Base-by-base conservation (phyloP, 2,329 filamentous ascomycete species). In the Knoxdaviesia capensis region DNA sequence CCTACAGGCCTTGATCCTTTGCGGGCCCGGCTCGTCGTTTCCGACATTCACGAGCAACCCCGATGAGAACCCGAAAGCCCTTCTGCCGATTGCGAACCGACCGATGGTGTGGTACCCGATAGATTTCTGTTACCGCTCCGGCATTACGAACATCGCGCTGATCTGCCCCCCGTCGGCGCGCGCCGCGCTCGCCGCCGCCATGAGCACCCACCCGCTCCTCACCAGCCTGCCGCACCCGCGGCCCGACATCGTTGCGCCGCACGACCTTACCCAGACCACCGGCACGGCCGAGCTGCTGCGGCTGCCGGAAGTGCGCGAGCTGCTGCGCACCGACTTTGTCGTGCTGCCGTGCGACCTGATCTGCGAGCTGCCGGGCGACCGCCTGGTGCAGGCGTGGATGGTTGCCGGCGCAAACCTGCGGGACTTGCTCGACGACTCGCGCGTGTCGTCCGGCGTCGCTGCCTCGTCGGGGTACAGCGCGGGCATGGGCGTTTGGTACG, bases 321-420 rank as follows among this genome's bases (percentile, higher is more conserved):
- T 76, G 6, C 74, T 98, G 51, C 85, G 74, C 42, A 75, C 77
- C 8, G 85, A 98, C 59, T 96, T 98, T 53, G 64, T 94, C 30
- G 74, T 96, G 3, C 65, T 98, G 4, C 88, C 90, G 1, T 98
- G 90, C 58, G 90, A 98, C 56, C 66, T 98, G 6, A 77, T 98
- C 35, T 94, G 86, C 56, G 87, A 94, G 53, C 64, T 96, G 10
- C 78, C 81, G 3, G 87, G 86, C 8, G 80, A 86, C 51, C 74
- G 78, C 47, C 66, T 96, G 28, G 62, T 93, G 3, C 85, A 94
- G 57, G 76, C 87, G 46, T 98, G 90, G 86, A 87, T 94, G 80
- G 74, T 87, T 31, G 76, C 81, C 50, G 74, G 85, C 40, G 78
- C 75, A 10, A 81, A 78, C 34, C 65, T 88, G 57, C 70, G 59